Evolutionary conservation across 805 yeast species (phyloP).

Genomic region (Ogataea pignaliae): DNA sequence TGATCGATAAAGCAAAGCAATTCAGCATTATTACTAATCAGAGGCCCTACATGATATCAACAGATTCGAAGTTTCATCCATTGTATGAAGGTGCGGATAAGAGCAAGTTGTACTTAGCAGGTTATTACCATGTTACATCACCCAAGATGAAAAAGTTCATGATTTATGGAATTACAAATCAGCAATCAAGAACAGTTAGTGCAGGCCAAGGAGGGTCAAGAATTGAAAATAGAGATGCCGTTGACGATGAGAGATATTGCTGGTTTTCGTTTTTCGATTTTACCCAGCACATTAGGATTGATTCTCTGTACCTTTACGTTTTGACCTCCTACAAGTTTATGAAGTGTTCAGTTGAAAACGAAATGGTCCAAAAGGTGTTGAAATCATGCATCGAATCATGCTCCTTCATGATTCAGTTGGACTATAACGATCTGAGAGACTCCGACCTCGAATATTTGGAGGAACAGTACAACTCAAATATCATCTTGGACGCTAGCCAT

Average conservation of each 20-base stretch:
- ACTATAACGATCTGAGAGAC: slow-evolving; percentile 14
- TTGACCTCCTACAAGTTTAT: slow-evolving; percentile 25
- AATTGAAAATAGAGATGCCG: not conserved
- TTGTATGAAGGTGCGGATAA: slow-evolving; percentile 24
- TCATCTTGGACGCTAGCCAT: slow-evolving; percentile 8
- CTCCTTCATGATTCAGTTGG: slow-evolving; percentile 20
- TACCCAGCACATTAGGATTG: slow-evolving; percentile 28
- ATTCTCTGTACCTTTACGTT: slow-evolving; percentile 33
- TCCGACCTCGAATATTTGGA: slow-evolving; percentile 14
- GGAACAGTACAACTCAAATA: slow-evolving; percentile 17
- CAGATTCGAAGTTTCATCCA: slow-evolving; percentile 25
- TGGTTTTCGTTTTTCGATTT: slow-evolving; percentile 29
- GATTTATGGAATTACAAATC: not conserved
- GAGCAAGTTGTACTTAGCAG: slow-evolving; percentile 13
- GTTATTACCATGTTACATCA: slow-evolving; percentile 19
- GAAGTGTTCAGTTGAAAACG: slow-evolving; percentile 9
- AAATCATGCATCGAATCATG: slow-evolving; percentile 15
- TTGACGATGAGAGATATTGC: slow-evolving; percentile 7
- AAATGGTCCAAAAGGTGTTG: slow-evolving; percentile 18
- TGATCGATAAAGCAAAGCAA: slow-evolving; percentile 20
- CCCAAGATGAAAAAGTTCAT: slow-evolving; percentile 8
- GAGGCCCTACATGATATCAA: slow-evolving; percentile 21
- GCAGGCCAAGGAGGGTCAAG: too few relatives aligned
- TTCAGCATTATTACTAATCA: slow-evolving; percentile 20
- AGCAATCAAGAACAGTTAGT: not conserved